A percentile compares a stretch with the other conserved stretches of the same genome.
Evolutionary conservation across 2,329 filamentous ascomycete genomes (phyloP).

Genomic region (Neonectria magnoliae): DNA sequence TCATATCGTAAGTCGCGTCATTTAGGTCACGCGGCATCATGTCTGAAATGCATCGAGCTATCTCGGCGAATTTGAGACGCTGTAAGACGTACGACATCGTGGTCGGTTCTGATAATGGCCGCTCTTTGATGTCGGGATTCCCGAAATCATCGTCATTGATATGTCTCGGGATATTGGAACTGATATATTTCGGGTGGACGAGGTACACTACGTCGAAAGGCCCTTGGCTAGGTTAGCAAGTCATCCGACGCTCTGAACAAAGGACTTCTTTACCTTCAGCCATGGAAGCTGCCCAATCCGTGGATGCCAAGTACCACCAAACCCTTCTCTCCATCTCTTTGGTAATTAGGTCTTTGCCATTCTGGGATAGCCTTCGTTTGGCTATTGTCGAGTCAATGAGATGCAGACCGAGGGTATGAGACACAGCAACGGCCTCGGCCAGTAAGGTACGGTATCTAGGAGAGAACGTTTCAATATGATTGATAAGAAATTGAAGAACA

Average conservation of each 20-base stretch:
- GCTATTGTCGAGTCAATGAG: background rate
- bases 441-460: background rate
- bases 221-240: background rate
- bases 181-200: background rate
- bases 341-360: background rate
- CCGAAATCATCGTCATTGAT: constrained; percentile 1
- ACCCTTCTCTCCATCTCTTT: background rate
- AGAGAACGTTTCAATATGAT: background rate
- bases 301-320: background rate
- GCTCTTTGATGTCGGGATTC: background rate
- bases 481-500: background rate
- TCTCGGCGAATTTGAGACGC: background rate
- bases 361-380: background rate
- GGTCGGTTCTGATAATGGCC: constrained; percentile 1
- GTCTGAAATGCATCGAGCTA: constrained; percentile 1
- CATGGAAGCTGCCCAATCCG: background rate
- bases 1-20: background rate
- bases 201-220: background rate
- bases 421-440: background rate
- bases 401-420: background rate
- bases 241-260: background rate
- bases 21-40: background rate
- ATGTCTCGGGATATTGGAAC: background rate
- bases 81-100: background rate
- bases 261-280: background rate